These are phyloP conservation scores for Amauroascus verrucosus DNA, from an alignment of 2,329 filamentous ascomycete species.

Conservation along the genomic window DNA sequence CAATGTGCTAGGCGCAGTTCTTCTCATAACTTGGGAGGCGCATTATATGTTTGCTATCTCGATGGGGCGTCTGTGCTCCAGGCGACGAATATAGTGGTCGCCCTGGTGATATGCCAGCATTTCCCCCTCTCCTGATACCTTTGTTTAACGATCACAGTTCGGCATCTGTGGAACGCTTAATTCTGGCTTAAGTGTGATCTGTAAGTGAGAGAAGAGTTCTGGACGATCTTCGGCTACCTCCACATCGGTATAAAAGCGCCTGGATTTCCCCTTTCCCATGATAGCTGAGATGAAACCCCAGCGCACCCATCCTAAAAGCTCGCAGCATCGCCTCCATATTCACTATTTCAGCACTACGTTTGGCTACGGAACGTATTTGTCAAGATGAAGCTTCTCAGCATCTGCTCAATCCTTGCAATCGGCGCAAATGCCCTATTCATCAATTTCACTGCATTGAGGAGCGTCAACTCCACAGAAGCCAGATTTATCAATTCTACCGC, in stretches of 20 bases:
- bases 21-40: neutral
- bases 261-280: too few relatives aligned
- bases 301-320: neutral
- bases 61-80: neutral
- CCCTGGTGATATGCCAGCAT: neutral
- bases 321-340: neutral
- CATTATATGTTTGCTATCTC: neutral
- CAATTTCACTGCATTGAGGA: neutral
- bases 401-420: conserved; percentile 9
- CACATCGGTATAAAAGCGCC: neutral
- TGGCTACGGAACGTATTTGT: neutral
- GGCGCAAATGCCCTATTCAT: conserved; percentile 12
- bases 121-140: neutral
- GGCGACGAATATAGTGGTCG: neutral
- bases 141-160: neutral
- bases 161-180: neutral
- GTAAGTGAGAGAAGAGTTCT: too few relatives aligned
- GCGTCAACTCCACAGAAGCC: too few relatives aligned
- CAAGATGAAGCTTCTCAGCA: conserved; percentile 14
- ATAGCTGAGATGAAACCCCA: neutral
- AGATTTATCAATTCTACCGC: too few relatives aligned
- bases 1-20: too few relatives aligned
- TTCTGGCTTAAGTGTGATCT: too few relatives aligned
- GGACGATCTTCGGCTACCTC: too few relatives aligned
- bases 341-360: neutral